Percentiles rank a stretch among this genome's conserved stretches.
These are phyloP conservation scores for Emericellopsis cladophorae DNA, from an alignment of 2,329 filamentous ascomycete genomes.

Conservation along the genomic window DNA sequence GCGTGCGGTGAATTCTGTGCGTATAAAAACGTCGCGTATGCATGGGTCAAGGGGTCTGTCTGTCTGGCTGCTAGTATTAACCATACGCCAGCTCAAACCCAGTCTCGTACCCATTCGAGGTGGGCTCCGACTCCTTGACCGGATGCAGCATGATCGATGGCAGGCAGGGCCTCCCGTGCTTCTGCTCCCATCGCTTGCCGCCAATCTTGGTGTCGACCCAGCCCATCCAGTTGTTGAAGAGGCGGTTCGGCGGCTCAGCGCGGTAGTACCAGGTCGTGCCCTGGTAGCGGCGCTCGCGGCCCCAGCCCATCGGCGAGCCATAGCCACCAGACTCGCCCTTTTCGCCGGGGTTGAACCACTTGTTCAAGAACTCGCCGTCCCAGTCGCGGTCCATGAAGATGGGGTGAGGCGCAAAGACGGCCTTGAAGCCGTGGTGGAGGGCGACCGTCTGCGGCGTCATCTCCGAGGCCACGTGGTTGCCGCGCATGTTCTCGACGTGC, in stretches of 20 bases:
- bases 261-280: conserved; percentile 52
- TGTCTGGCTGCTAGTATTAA: conserved; percentile 8
- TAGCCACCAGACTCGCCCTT: conserved; percentile 39
- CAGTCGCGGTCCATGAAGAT: conserved; percentile 70
- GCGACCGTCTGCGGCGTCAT: conserved; percentile 67
- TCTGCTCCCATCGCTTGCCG: conserved; percentile 41
- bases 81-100: conserved; percentile 24
- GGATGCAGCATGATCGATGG: conserved; percentile 47
- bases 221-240: conserved; percentile 53
- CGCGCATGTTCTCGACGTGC: conserved; percentile 62
- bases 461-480: conserved; percentile 67
- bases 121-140: conserved; percentile 44
- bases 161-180: conserved; percentile 42
- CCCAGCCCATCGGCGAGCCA: conserved; percentile 47
- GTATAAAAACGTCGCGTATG: no score
- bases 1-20: no score
- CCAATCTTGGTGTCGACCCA: conserved; percentile 42
- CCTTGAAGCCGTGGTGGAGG: conserved; percentile 67
- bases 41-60: no score
- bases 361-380: conserved; percentile 38
- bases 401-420: conserved; percentile 66
- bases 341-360: conserved; percentile 48
- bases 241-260: conserved; percentile 39
- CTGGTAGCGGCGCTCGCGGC: conserved; percentile 41
- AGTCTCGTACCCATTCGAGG: conserved; percentile 26